Conservation (phyloP, 805 yeast genomes). For the Saccharomycopsis selenospora region DNA sequence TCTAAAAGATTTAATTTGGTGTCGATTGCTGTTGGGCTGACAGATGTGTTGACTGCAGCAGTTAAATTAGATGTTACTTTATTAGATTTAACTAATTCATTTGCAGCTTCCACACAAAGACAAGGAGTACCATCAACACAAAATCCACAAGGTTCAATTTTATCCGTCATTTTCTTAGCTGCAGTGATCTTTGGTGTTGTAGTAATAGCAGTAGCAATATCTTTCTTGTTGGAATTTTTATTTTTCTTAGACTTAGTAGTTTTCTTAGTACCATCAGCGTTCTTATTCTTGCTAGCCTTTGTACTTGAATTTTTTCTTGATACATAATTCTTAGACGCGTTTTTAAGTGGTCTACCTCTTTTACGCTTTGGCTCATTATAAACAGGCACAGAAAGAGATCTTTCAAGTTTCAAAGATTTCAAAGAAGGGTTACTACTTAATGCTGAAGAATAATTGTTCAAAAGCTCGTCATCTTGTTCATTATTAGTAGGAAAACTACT, state of each 20-base stretch:
- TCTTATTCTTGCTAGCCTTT: constrained; percentile 32
- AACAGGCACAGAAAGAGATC: constrained; percentile 11
- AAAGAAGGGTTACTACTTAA: background rate
- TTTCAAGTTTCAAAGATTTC: constrained; percentile 8
- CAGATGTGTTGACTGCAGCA: background rate
- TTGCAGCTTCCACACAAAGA: constrained; percentile 74
- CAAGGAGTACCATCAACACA: constrained; percentile 91
- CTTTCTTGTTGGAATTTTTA: too few species aligned
- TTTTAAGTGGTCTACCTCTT: background rate
- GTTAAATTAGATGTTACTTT: background rate
- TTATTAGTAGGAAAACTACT: background rate
- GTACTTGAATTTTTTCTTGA: constrained; percentile 26
- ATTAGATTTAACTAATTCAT: constrained; percentile 31
- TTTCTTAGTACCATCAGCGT: constrained; percentile 24
- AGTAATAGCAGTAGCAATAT: constrained; percentile 2
- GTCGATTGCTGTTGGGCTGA: background rate
- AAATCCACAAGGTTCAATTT: constrained; percentile 77
- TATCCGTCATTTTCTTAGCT: constrained; percentile 4
- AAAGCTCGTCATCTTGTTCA: background rate
- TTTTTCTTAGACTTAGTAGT: constrained; percentile 23
- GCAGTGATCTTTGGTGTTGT: constrained; percentile 8
- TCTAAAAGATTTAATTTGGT: too few species aligned
- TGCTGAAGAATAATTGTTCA: background rate
- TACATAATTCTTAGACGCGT: background rate
- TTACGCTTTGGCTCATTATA: constrained; percentile 6